A percentile compares a stretch with the other conserved stretches of the same genome.
Evolutionary conservation across 148 eudicot species (phyloP).

Genomic region (Nepenthes mirabilis): DNA sequence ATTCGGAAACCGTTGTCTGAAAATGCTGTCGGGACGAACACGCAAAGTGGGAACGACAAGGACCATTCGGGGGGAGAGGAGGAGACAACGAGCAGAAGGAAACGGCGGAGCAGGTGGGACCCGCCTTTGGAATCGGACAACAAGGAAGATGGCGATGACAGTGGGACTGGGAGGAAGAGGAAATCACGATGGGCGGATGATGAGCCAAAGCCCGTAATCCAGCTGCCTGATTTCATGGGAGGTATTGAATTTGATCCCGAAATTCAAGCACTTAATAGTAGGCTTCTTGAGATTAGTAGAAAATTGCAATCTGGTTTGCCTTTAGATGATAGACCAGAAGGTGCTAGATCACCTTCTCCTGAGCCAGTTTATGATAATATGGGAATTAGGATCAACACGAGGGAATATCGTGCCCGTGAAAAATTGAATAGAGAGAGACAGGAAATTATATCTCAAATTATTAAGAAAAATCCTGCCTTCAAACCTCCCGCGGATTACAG

Average conservation of each 20-base stretch:
- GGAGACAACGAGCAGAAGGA: conserved; percentile 52
- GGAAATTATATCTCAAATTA: conserved; percentile 62
- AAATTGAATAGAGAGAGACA: conserved; percentile 58
- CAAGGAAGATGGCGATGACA: conserved; percentile 8
- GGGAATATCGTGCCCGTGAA: conserved; percentile 78
- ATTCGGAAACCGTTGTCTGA: conserved; percentile 24
- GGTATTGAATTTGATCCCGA: conserved; percentile 82
- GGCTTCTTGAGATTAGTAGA: conserved; percentile 62
- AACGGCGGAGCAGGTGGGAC: conserved; percentile 78
- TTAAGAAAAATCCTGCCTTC: conserved; percentile 69
- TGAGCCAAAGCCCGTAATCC: conserved; percentile 52
- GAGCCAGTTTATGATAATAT: conserved; percentile 75
- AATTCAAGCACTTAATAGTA: conserved; percentile 52
- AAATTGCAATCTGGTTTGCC: conserved; percentile 57
- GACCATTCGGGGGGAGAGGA: conserved; percentile 68
- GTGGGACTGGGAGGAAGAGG: conserved; percentile 33
- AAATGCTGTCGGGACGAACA: conserved; percentile 21
- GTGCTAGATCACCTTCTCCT: conserved; percentile 85
- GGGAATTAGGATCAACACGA: conserved; percentile 76
- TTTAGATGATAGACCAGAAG: conserved; percentile 75
- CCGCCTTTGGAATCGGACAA: conserved; percentile 38
- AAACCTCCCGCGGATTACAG: conserved; percentile 85
- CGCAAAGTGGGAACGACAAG: conserved; percentile 40
- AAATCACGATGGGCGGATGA: conserved; percentile 82
- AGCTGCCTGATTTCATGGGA: conserved; percentile 84